A percentile compares a stretch with the other conserved stretches of the same genome.
Conservation (phyloP, 1,284 basidiomycete genomes). For the Salmacisia buchloeana region DNA sequence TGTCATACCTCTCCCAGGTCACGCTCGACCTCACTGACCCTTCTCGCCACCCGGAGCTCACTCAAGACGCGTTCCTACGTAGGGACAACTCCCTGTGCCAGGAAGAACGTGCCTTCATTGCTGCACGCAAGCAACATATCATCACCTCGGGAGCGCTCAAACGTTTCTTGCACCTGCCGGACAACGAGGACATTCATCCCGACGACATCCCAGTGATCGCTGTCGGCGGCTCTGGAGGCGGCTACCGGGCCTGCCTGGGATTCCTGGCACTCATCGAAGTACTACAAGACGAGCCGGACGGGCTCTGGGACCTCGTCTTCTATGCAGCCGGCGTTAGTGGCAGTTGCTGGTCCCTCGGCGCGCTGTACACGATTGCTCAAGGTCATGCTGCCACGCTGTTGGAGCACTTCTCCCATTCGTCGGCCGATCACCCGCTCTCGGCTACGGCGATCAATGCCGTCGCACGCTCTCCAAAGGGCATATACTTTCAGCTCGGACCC, state of each 20-base stretch:
- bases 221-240: slow-evolving; percentile 48
- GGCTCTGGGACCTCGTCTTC: slow-evolving; percentile 42
- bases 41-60: slow-evolving; percentile 2
- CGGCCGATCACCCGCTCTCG: slow-evolving; percentile 1
- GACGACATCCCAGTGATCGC: slow-evolving; percentile 48
- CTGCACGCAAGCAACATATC: slow-evolving; percentile 9
- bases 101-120: slow-evolving; percentile 6
- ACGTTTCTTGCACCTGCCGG: slow-evolving; percentile 24
- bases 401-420: slow-evolving; percentile 21
- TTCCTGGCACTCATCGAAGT: slow-evolving; percentile 37
- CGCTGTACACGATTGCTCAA: slow-evolving; percentile 35
- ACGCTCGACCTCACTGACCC: slow-evolving; percentile 4
- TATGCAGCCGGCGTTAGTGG: slow-evolving; percentile 49
- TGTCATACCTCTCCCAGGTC: not conserved
- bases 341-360: slow-evolving; percentile 48
- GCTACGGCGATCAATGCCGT: slow-evolving; percentile 34
- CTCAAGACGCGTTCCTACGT: not conserved
- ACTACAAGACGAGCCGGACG: slow-evolving; percentile 27
- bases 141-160: slow-evolving; percentile 13
- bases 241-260: slow-evolving; percentile 46
- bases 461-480: slow-evolving; percentile 34
- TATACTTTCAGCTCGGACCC: slow-evolving; percentile 43
- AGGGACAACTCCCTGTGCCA: slow-evolving; percentile 4
- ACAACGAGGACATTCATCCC: slow-evolving; percentile 41
- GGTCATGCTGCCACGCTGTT: slow-evolving; percentile 30